Percentiles rank a stretch among this genome's conserved stretches.
These are phyloP conservation scores for Akanthomyces muscarius DNA, from an alignment of 2,329 filamentous ascomycete genomes.

Conservation along the genomic window DNA sequence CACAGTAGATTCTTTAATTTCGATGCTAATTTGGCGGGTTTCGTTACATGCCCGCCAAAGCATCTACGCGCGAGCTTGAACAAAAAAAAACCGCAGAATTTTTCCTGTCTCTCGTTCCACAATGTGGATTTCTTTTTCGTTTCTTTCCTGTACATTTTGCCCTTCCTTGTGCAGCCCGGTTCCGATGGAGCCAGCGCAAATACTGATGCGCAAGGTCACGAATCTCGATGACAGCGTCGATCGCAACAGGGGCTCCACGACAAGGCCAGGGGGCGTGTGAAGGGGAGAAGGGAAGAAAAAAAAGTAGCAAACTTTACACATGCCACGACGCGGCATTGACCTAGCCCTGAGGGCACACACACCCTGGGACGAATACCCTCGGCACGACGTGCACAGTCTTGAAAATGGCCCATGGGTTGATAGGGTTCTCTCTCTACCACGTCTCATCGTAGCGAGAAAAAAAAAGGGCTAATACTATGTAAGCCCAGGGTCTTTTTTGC, in stretches of 20 bases:
- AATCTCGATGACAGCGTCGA: slow-evolving; percentile 14
- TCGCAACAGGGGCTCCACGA: background rate
- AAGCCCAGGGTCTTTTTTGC: background rate
- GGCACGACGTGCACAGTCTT: background rate
- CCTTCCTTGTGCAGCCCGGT: background rate
- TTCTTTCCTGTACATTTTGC: background rate
- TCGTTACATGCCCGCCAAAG: no score
- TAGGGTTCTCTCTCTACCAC: no score
- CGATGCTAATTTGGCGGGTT: no score
- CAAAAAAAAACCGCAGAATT: background rate
- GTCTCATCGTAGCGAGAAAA: no score
- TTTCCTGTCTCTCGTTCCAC: background rate
- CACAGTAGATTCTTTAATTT: background rate
- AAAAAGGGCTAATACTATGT: no score
- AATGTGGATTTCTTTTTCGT: background rate
- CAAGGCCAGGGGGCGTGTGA: background rate
- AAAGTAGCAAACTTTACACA: background rate
- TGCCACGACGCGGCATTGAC: background rate
- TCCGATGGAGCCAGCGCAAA: background rate
- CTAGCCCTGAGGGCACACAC: background rate
- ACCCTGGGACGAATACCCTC: background rate
- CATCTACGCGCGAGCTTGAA: background rate
- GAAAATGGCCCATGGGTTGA: no score
- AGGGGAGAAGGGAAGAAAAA: background rate
- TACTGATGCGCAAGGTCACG: background rate